phyloP scores from a whole-genome alignment of 2,329 filamentous ascomycete genomes.

The Pseudogymnoascus sp. region DNA sequence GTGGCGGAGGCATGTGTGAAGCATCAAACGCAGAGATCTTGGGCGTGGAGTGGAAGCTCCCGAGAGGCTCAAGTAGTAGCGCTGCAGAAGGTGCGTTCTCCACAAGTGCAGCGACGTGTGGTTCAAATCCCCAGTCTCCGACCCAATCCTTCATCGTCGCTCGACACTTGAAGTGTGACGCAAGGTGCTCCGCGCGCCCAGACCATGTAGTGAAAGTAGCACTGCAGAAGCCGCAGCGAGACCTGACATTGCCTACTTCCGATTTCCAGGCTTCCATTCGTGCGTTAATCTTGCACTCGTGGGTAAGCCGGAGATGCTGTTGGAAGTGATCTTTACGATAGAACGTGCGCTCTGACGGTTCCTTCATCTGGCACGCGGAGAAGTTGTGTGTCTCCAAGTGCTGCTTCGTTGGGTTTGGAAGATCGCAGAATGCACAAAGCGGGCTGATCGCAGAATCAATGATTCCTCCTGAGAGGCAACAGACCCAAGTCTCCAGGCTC shows the following conservation, averaged over 20 bases:
- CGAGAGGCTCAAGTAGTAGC: not conserved
- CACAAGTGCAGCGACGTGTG: constrained; percentile 28
- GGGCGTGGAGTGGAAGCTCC: not conserved
- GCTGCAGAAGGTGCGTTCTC: not conserved
- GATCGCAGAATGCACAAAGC: constrained; percentile 53
- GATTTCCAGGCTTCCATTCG: constrained; percentile 55
- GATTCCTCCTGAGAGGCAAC: constrained; percentile 49
- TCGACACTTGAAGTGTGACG: constrained; percentile 34
- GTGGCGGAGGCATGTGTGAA: constrained; percentile 4
- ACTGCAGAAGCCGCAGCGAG: constrained; percentile 38
- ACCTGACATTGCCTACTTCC: constrained; percentile 45
- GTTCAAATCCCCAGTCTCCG: constrained; percentile 35
- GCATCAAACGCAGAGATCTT: not conserved
- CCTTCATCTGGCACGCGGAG: constrained; percentile 52
- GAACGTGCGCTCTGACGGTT: constrained; percentile 48
- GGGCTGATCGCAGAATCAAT: constrained; percentile 42
- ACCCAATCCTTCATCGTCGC: constrained; percentile 34
- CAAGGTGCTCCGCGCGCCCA: constrained; percentile 35
- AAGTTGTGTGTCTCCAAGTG: constrained; percentile 56
- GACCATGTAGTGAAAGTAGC: constrained; percentile 37
- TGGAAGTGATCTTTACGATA: constrained; percentile 57
- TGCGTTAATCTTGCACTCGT: constrained; percentile 46
- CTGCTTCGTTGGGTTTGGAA: constrained; percentile 43
- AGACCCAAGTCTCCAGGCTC: constrained; percentile 51
- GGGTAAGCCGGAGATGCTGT: constrained; percentile 54